phyloP scores from a whole-genome alignment of 306 rosid genomes.

The Cicer pinnatifidum region DNA sequence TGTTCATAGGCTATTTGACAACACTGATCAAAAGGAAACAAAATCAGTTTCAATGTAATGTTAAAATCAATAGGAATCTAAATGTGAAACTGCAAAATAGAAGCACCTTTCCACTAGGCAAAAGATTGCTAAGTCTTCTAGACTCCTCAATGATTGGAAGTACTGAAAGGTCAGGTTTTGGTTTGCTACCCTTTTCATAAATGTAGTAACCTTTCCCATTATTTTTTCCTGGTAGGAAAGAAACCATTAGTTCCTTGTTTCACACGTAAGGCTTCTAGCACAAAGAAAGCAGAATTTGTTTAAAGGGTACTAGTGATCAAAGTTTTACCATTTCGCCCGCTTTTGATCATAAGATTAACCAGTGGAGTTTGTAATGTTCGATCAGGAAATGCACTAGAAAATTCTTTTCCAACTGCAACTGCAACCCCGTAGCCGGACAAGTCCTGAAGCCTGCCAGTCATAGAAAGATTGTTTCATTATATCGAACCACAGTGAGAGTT shows the following conservation, averaged over 20 bases:
- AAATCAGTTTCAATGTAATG: conserved; percentile 12
- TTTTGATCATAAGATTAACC: conserved; percentile 68
- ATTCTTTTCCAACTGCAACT: conserved; percentile 67
- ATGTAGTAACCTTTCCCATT: conserved; percentile 87
- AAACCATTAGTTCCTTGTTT: conserved; percentile 40
- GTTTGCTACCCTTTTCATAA: conserved; percentile 83
- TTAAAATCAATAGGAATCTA: conserved; percentile 26
- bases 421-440: conserved; percentile 87
- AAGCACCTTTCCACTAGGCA: conserved; percentile 85
- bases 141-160: conserved; percentile 78
- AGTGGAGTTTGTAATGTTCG: conserved; percentile 68
- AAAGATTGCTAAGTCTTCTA: conserved; percentile 60
- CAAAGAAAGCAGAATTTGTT: conserved; percentile 15
- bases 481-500: conserved; percentile 1
- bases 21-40: not conserved
- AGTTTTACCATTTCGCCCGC: conserved; percentile 79
- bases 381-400: conserved; percentile 63
- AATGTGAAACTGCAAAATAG: conserved; percentile 28
- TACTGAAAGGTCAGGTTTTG: conserved; percentile 79
- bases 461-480: conserved; percentile 36
- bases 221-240: conserved; percentile 68
- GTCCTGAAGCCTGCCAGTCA: conserved; percentile 84
- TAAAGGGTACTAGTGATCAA: not conserved
- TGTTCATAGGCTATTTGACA: too few relatives aligned
- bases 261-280: not conserved